Conservation (phyloP, 495 filamentous ascomycete species). For the Bryoglossum gracile region DNA sequence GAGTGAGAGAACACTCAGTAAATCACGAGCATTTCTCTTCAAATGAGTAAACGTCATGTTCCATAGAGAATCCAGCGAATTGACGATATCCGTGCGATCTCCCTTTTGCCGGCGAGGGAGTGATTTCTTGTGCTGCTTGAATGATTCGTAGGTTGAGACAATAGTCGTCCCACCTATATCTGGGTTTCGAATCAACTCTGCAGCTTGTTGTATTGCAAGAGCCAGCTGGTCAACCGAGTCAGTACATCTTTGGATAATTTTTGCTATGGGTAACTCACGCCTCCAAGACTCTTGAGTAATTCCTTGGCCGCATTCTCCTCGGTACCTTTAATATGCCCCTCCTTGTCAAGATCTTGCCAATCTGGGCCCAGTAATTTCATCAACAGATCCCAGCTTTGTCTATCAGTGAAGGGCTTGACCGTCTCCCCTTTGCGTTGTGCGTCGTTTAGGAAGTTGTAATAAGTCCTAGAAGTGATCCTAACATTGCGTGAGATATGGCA, state of each 20-base stretch:
- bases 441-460: slow-evolving; percentile 16
- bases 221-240: not conserved
- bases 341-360: slow-evolving; percentile 3
- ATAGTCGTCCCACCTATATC: slow-evolving; percentile 9
- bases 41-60: slow-evolving; percentile 12
- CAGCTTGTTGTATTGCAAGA: slow-evolving; percentile 14
- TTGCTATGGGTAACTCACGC: too few relatives aligned
- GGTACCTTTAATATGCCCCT: slow-evolving; percentile 2
- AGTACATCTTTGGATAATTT: too few relatives aligned
- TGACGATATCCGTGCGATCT: slow-evolving; percentile 4
- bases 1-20: slow-evolving; percentile 10
- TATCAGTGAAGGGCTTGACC: slow-evolving; percentile 10
- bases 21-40: not conserved
- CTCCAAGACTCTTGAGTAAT: slow-evolving; percentile 5
- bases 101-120: not conserved
- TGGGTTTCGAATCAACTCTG: slow-evolving; percentile 6
- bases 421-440: slow-evolving; percentile 9
- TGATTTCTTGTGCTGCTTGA: slow-evolving; percentile 5
- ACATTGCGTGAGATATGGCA: not conserved
- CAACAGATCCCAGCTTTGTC: slow-evolving; percentile 11
- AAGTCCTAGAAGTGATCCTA: slow-evolving; percentile 12
- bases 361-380: slow-evolving; percentile 10
- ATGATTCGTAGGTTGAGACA: slow-evolving; percentile 1
- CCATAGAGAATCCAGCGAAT: slow-evolving; percentile 10
- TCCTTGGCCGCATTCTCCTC: slow-evolving; percentile 12